Evolutionary conservation across 768 basidiomycete genomes (phyloP).

Genomic region (Artomyces pyxidatus): DNA sequence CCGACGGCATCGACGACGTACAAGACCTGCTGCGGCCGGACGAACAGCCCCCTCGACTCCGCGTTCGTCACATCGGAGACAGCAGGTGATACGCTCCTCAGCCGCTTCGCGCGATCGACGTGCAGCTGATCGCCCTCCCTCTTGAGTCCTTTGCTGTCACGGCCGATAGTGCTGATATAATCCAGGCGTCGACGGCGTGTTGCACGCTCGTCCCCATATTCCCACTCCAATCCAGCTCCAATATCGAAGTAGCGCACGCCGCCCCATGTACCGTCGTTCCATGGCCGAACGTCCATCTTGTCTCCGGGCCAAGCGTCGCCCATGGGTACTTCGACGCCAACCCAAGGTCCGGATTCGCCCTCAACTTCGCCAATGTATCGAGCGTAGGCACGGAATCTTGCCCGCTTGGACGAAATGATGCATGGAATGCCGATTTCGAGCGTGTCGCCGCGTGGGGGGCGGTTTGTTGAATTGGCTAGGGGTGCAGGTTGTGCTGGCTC

Average conservation of each 20-base stretch:
- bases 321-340: slow-evolving; percentile 84
- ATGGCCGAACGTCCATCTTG: slow-evolving; percentile 54
- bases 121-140: slow-evolving; percentile 50
- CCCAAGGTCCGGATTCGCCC: slow-evolving; percentile 80
- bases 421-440: slow-evolving; percentile 86
- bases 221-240: slow-evolving; percentile 54
- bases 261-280: slow-evolving; percentile 81
- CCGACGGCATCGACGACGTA: slow-evolving; percentile 81
- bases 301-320: slow-evolving; percentile 45
- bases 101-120: slow-evolving; percentile 43
- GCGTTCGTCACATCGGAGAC: slow-evolving; percentile 47
- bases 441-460: slow-evolving; percentile 51
- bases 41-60: slow-evolving; percentile 71
- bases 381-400: slow-evolving; percentile 80
- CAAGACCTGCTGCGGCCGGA: slow-evolving; percentile 78
- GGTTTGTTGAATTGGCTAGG: slow-evolving; percentile 1
- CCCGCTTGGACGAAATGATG: slow-evolving; percentile 77
- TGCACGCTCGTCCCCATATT: slow-evolving; percentile 42
- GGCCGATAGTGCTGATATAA: slow-evolving; percentile 28
- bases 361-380: slow-evolving; percentile 83
- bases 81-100: slow-evolving; percentile 61
- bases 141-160: slow-evolving; percentile 31
- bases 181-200: slow-evolving; percentile 34
- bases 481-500: slow-evolving; percentile 7
- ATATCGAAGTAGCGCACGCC: slow-evolving; percentile 84